Evolutionary conservation across 257 asterid species (phyloP).

Genomic region (Plantago major): DNA sequence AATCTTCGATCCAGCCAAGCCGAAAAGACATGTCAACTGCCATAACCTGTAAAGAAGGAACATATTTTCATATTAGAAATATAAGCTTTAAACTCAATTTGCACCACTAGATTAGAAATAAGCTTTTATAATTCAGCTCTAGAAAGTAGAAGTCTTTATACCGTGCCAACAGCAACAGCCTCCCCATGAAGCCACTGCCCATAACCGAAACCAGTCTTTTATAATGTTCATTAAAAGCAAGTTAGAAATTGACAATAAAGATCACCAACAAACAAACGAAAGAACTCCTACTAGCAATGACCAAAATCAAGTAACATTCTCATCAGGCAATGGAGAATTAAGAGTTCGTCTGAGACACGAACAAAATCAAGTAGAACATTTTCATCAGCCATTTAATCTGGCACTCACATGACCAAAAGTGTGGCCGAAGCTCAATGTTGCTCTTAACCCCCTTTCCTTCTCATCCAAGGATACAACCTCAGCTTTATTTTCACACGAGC

Average conservation of each 20-base stretch:
- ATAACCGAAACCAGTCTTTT: slow-evolving; percentile 89
- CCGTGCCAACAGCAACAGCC: slow-evolving; percentile 98
- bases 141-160: slow-evolving; percentile 25
- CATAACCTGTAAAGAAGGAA: slow-evolving; percentile 59
- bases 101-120: too few relatives aligned
- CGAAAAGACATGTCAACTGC: slow-evolving; percentile 93
- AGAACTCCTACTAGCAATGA: not conserved
- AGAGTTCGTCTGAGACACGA: not conserved
- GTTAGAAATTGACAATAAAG: slow-evolving; percentile 1
- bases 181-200: slow-evolving; percentile 99
- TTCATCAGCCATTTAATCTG: slow-evolving; percentile 8
- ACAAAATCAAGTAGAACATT: not conserved
- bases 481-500: slow-evolving; percentile 97
- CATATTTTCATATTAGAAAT: too few relatives aligned
- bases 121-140: not conserved
- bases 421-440: slow-evolving; percentile 96
- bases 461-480: slow-evolving; percentile 95
- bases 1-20: slow-evolving; percentile 95
- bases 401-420: slow-evolving; percentile 92
- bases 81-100: too few relatives aligned
- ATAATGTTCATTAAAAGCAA: slow-evolving; percentile 17
- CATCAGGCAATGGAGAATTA: too few relatives aligned
- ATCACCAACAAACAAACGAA: not conserved
- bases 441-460: slow-evolving; percentile 93
- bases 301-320: too few relatives aligned